Conservation (phyloP, 75 land plant species). For the Adiantum capillusveneris region DNA sequence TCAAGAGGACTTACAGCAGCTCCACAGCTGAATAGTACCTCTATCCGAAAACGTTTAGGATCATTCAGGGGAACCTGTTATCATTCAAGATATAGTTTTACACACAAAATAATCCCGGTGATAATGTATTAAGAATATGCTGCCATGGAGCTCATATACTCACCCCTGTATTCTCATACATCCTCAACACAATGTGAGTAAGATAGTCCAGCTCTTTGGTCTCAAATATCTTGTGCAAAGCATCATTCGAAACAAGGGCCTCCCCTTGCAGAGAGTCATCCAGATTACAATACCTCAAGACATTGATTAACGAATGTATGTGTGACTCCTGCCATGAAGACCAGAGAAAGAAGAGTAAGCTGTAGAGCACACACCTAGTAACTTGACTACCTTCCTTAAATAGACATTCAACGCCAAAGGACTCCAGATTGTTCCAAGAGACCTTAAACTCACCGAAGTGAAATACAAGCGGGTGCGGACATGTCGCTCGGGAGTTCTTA, state of each 20-base stretch:
- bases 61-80: slow-evolving; percentile 74
- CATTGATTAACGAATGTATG: slow-evolving; percentile 96
- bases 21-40: slow-evolving; percentile 92
- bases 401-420: too few species aligned
- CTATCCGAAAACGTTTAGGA: slow-evolving; percentile 83
- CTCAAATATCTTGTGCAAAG: slow-evolving; percentile 68
- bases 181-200: slow-evolving; percentile 85
- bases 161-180: slow-evolving; percentile 96
- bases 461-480: slow-evolving; percentile 96
- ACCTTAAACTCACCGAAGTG: slow-evolving; percentile 55
- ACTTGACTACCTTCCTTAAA: too few species aligned
- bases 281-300: slow-evolving; percentile 91
- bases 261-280: slow-evolving; percentile 93
- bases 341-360: not conserved
- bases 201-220: slow-evolving; percentile 96
- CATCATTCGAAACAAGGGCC: slow-evolving; percentile 72
- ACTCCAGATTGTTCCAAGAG: not conserved
- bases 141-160: not conserved
- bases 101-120: too few species aligned
- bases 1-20: slow-evolving; percentile 89
- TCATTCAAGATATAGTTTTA: too few species aligned
- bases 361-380: too few species aligned
- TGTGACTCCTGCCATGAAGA: slow-evolving; percentile 81
- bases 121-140: too few species aligned
- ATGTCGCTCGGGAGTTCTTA: slow-evolving; percentile 94